A percentile compares a stretch with the other conserved stretches of the same genome.
Conservation (phyloP, 2,329 filamentous ascomycete genomes). For the Cladosporium oxysporum region DNA sequence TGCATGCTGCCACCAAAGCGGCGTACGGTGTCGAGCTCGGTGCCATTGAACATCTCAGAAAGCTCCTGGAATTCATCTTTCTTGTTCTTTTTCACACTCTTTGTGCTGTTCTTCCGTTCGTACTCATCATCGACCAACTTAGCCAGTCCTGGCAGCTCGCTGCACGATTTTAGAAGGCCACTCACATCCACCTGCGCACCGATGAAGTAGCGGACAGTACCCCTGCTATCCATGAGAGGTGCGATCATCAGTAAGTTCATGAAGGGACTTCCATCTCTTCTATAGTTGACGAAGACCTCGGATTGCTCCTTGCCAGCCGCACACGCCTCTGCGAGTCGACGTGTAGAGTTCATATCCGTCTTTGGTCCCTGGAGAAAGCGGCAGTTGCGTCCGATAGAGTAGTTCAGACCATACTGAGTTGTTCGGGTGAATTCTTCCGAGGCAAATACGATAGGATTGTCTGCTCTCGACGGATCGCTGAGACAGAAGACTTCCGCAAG, state of each 20-base stretch:
- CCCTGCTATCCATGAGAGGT: conserved; percentile 68
- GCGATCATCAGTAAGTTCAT: conserved; percentile 77
- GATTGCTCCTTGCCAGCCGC: conserved; percentile 67
- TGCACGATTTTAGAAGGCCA: conserved; percentile 65
- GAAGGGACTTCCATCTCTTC: conserved; percentile 74
- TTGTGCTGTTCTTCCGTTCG: conserved; percentile 33
- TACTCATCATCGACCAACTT: conserved; percentile 35
- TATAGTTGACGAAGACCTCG: conserved; percentile 73
- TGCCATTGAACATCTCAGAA: conserved; percentile 68
- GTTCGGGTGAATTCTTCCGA: conserved; percentile 75
- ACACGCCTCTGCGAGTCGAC: conserved; percentile 63
- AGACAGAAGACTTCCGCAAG: conserved; percentile 76
- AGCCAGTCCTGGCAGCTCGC: conserved; percentile 64
- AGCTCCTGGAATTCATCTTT: conserved; percentile 67
- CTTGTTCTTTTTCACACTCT: conserved; percentile 35
- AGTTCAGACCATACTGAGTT: conserved; percentile 73
- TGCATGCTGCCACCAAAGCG: conserved; percentile 66
- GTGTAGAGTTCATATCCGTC: conserved; percentile 64
- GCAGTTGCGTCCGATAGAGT: conserved; percentile 74
- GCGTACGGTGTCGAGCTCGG: conserved; percentile 66
- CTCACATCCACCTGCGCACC: conserved; percentile 74
- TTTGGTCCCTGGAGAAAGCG: conserved; percentile 75
- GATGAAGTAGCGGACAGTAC: conserved; percentile 67
- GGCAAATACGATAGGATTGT: conserved; percentile 76
- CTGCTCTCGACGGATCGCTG: conserved; percentile 70